Conservation (phyloP, 148 eudicot genomes). For the Rhododendron vialii region DNA sequence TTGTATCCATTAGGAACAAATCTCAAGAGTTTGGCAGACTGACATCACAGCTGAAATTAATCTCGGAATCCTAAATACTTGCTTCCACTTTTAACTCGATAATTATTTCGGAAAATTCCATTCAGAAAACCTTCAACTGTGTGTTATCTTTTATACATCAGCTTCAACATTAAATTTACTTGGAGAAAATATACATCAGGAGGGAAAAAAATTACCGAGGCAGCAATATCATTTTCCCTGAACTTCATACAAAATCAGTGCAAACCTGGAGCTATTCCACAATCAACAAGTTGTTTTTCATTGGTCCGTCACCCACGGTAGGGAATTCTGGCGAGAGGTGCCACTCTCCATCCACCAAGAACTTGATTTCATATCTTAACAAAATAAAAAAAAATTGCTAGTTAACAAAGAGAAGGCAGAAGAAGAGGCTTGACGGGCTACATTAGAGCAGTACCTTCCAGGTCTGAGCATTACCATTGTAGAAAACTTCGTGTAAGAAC, state of each 20-base stretch:
- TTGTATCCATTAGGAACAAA: background rate
- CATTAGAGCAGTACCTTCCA: conserved; percentile 53
- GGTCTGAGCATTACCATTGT: conserved; percentile 78
- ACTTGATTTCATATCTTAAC: conserved; percentile 59
- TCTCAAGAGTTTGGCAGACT: background rate
- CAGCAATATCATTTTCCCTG: background rate
- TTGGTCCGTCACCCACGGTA: conserved; percentile 70
- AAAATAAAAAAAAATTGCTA: background rate
- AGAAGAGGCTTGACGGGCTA: background rate
- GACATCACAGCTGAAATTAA: background rate
- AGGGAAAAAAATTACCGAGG: background rate
- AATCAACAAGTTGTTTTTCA: conserved; percentile 67
- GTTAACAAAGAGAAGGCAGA: background rate
- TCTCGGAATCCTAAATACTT: background rate
- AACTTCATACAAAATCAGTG: background rate
- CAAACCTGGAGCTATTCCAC: conserved; percentile 43
- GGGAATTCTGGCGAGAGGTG: conserved; percentile 66
- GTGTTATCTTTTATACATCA: background rate
- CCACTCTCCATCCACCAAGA: conserved; percentile 96
- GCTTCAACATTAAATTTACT: background rate
- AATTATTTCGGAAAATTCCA: background rate
- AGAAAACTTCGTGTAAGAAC: conserved; percentile 65
- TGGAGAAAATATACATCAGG: background rate
- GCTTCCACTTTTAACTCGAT: background rate
- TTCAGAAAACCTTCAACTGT: background rate